Base-by-base conservation (phyloP, 164 flowering plant genomes). In the Annona cherimola region DNA sequence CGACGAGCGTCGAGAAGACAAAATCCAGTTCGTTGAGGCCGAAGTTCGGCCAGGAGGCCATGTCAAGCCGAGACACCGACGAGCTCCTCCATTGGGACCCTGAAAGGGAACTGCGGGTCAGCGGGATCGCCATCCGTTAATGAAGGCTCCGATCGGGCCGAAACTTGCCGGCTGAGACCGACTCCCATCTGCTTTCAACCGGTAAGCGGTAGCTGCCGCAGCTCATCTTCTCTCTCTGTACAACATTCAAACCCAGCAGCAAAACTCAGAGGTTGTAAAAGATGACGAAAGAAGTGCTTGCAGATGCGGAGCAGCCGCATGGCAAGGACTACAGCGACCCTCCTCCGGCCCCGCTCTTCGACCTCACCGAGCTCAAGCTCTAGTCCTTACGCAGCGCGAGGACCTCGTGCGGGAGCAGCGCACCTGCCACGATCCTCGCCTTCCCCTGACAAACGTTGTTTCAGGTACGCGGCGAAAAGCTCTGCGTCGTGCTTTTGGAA, bases 41-140 rank as follows among this genome's bases (percentile, higher is more conserved):
- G 68, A 92, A 92, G 70, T 94, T 94, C 1, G 99, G 98, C 16
- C 99, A 91, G 18, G 95, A 87, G 1, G 97, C 94, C 99, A 92
- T 92, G 80, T 93, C 97, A 0, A 97, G 97, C 3, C 88, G 66
- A 12, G 89, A 90, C 62, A 88, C 82, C 14, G 99, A 79, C 9
- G 77, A 83, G 0, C 71, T 94, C 97, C 76, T 92, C 99, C 98
- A 94, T 94, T 12, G 91, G 75, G 55, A 94, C 97, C 83, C 92
- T 94, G 82, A 94, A 94, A 0, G 98, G 98, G 76, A 94, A 94
- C 72, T 94, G 96, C 0, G 96, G 97, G 81, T 94, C 98, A 0
- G 97, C 98, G 80, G 1, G 92, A 87, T 80, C 90, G 80, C 98
- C 98, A 94, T 20, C 98, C 98, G 3, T 77, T 80, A 4, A 90